Conservation (phyloP, 768 basidiomycete genomes). For the Mycena indigotica region DNA sequence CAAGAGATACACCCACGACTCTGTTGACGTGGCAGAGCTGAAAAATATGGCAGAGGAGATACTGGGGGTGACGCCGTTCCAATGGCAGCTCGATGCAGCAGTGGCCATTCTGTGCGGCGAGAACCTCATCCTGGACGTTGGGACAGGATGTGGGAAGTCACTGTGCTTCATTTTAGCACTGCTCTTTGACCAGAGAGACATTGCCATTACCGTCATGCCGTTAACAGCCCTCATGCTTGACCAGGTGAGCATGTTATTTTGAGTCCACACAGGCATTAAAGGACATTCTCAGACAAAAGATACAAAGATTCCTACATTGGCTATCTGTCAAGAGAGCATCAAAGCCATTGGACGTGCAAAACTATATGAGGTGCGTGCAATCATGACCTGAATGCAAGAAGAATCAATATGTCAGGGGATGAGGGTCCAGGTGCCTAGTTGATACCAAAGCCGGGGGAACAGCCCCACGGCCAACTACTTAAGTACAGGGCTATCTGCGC, state of each 20-base stretch:
- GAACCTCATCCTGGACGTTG: conserved; percentile 26
- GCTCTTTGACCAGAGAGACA: conserved; percentile 6
- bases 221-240: conserved; percentile 28
- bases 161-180: conserved; percentile 17
- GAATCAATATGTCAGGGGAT: too few species aligned
- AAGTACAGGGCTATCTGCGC: too few species aligned
- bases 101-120: conserved; percentile 21
- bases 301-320: not conserved
- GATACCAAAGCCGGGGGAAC: too few species aligned
- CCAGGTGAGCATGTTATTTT: conserved; percentile 11
- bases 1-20: not conserved
- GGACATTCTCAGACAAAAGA: not conserved
- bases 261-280: not conserved
- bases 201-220: conserved; percentile 20
- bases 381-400: too few species aligned
- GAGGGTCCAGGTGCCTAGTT: too few species aligned
- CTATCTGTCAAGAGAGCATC: not conserved
- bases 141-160: conserved; percentile 1
- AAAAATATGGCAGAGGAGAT: not conserved
- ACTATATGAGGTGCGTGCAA: not conserved
- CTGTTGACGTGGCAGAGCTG: not conserved
- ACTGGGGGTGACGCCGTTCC: conserved; percentile 10
- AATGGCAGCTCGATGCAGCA: conserved; percentile 26
- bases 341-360: not conserved
- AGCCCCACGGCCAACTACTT: too few species aligned